Percentiles rank a stretch among this genome's conserved stretches.
phyloP scores from a whole-genome alignment of 768 basidiomycete genomes.

The Trametes gibbosa region DNA sequence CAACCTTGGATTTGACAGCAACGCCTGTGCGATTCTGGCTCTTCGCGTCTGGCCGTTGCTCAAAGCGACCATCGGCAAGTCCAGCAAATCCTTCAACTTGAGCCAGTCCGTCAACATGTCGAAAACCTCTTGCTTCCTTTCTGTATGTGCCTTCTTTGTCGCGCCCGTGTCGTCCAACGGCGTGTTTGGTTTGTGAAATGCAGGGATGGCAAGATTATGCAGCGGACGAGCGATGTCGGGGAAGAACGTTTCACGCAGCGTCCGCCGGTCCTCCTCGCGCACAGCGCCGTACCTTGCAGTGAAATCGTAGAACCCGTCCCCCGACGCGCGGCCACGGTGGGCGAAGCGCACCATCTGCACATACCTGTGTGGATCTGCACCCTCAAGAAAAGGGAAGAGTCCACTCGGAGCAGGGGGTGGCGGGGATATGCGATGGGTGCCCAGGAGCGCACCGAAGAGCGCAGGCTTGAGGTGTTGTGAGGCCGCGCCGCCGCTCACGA shows the following conservation, averaged over 20 bases:
- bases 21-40: slow-evolving; percentile 76
- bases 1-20: slow-evolving; percentile 68
- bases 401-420: slow-evolving; percentile 52
- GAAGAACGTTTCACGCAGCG: slow-evolving; percentile 70
- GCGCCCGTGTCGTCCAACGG: background rate
- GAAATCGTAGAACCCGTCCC: slow-evolving; percentile 86
- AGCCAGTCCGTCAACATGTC: slow-evolving; percentile 54
- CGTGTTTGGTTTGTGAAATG: slow-evolving; percentile 23
- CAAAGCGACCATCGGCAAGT: slow-evolving; percentile 79
- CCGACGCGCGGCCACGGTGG: slow-evolving; percentile 51
- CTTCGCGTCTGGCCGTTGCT: slow-evolving; percentile 91
- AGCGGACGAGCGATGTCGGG: slow-evolving; percentile 38
- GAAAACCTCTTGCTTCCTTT: slow-evolving; percentile 38
- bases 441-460: slow-evolving; percentile 33
- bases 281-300: slow-evolving; percentile 90
- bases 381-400: slow-evolving; percentile 71
- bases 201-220: slow-evolving; percentile 25
- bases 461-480: slow-evolving; percentile 22
- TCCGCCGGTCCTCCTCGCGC: slow-evolving; percentile 77
- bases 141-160: slow-evolving; percentile 24
- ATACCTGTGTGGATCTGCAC: slow-evolving; percentile 46
- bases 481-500: slow-evolving; percentile 19
- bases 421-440: slow-evolving; percentile 69
- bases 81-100: slow-evolving; percentile 61
- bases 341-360: slow-evolving; percentile 66